Percentiles rank a stretch among this genome's conserved stretches.
Conservation (phyloP, 768 basidiomycete genomes). For the Kwoniella heveanensis region DNA sequence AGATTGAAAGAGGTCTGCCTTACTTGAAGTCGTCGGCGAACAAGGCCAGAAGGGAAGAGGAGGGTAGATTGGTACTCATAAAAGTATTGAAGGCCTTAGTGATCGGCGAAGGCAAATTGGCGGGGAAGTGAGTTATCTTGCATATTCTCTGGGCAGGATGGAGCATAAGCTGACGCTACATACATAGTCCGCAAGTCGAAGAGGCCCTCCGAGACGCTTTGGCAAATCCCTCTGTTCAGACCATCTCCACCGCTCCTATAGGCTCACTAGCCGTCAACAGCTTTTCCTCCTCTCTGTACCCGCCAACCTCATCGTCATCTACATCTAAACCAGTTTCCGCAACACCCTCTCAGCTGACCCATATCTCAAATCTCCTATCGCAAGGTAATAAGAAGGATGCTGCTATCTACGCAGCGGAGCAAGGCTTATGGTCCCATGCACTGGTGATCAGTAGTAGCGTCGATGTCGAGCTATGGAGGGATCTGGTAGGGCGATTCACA, state of each 20-base stretch:
- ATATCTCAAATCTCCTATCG: constrained; percentile 64
- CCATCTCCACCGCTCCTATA: constrained; percentile 13
- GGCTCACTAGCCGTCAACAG: constrained; percentile 8
- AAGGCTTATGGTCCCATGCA: constrained; percentile 92
- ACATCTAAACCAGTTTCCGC: constrained; percentile 22
- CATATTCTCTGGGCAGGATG: constrained; percentile 6
- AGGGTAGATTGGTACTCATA: constrained; percentile 75
- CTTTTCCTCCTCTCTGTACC: constrained; percentile 21
- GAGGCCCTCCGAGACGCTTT: constrained; percentile 72
- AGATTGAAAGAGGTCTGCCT: constrained; percentile 73
- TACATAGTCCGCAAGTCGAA: constrained; percentile 71
- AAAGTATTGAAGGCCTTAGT: constrained; percentile 77
- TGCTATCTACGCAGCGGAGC: constrained; percentile 81
- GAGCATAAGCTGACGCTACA: not conserved
- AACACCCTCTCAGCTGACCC: constrained; percentile 24
- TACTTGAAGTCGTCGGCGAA: constrained; percentile 64
- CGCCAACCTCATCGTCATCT: constrained; percentile 8
- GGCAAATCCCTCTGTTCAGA: constrained; percentile 17
- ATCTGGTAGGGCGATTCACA: constrained; percentile 82
- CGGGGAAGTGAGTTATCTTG: constrained; percentile 77
- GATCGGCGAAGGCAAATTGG: constrained; percentile 82
- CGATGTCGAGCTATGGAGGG: constrained; percentile 91
- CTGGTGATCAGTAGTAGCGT: constrained; percentile 90
- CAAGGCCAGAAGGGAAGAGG: constrained; percentile 63
- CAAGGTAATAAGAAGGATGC: constrained; percentile 84